Conservation (phyloP, 306 rosid species). For the Aeschynomene evenia region DNA sequence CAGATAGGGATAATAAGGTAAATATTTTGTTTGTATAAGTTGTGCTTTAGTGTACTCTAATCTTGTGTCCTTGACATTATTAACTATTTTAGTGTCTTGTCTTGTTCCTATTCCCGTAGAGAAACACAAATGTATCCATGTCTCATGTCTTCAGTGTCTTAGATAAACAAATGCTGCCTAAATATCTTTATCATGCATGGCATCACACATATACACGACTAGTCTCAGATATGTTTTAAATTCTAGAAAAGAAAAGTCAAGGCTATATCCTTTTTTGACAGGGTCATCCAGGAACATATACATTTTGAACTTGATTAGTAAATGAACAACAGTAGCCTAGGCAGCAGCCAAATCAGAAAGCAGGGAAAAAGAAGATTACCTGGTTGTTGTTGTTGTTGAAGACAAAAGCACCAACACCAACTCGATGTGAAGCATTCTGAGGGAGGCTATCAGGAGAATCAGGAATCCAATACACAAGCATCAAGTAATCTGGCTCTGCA, state of each 20-base stretch:
- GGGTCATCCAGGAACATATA: not conserved
- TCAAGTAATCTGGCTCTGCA: conserved; percentile 78
- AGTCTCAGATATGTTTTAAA: not conserved
- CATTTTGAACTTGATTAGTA: not conserved
- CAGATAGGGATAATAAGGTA: no score
- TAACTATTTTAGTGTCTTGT: no score
- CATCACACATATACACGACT: not conserved
- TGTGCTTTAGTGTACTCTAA: no score
- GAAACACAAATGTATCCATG: no score
- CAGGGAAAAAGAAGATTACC: conserved; percentile 40
- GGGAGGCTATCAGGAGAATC: conserved; percentile 56
- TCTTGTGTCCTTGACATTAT: no score
- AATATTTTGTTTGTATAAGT: no score
- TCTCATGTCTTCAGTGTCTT: no score
- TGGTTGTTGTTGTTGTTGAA: conserved; percentile 49
- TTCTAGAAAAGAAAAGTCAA: not conserved
- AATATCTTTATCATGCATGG: not conserved
- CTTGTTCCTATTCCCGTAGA: no score
- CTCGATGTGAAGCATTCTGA: conserved; percentile 78
- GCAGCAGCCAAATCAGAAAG: not conserved
- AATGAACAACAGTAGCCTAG: not conserved
- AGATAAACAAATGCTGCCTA: no score
- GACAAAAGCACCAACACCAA: conserved; percentile 81
- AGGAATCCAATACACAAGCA: conserved; percentile 78
- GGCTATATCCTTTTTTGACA: not conserved